Base-by-base conservation (phyloP, 2,329 filamentous ascomycete genomes). In the Albifimbria verrucaria region DNA sequence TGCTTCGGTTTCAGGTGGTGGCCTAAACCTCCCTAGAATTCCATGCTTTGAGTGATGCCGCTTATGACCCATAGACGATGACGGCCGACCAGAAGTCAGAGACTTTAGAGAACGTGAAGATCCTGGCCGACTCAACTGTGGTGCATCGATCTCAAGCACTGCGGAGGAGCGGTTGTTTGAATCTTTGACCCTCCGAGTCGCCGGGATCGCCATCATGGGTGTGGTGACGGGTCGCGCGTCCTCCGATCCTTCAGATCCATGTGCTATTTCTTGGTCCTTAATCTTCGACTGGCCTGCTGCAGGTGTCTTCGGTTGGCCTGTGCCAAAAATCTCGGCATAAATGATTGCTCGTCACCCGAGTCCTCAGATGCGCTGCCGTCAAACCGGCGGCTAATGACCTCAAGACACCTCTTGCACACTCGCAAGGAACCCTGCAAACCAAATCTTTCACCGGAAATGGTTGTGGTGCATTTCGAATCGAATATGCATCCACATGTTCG, bases 401-500 rank as follows among this genome's bases (percentile, higher is more conserved):
- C 84, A 60, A 97, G 86, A 63, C 94, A 99, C 21, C 90, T 90
- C 62, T 92, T 96, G 74, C 94, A 99, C 12, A 99, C 90, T 54
- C 93, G 83, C 42, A 99, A 78, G 15, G 86, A 90, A 7, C 91
- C 89, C 47, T 86, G 83, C 48, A 97, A 91, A 17, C 91, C 92
- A 68, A 99, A 97, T 48, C 87, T 86, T 57, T 89, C 83, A 6
- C 93, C 94, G 6, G 91, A 83, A 22, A 97, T 90, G n/a, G 93
- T 86, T 5, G 89, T 89, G 1, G 93, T 99, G 72, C 94, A 99
- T 69, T 95, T 96, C 4, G 90, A 90, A 69, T 97, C 94, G 65
- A 99, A 99, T 44, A 99, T 99, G 65, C 96, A 96, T n/a, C 94
- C 94, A 67, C 94, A 99, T 1, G 86, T 89, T 56, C 95, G 86